Evolutionary conservation across 2,329 filamentous ascomycete genomes (phyloP).

Genomic region (Botrytis pseudocinerea): DNA sequence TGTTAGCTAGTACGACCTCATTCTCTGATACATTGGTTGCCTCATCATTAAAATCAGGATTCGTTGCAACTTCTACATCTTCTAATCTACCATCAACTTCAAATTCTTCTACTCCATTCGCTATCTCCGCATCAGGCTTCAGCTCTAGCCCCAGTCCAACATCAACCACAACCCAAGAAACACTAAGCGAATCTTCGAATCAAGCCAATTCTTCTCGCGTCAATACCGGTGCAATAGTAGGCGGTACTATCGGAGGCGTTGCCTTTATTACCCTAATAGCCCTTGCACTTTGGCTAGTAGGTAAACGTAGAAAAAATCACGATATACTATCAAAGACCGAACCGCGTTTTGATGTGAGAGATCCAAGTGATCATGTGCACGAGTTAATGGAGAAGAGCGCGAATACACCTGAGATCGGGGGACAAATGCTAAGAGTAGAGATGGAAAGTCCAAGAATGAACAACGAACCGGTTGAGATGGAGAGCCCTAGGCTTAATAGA

Average conservation of each 20-base stretch:
- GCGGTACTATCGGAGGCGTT: background rate
- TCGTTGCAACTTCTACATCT: too few species aligned
- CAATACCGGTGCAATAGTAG: background rate
- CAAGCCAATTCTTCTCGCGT: background rate
- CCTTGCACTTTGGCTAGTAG: background rate
- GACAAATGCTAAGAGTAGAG: background rate
- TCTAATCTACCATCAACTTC: background rate
- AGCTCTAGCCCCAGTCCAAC: background rate
- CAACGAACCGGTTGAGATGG: background rate
- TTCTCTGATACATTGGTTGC: background rate
- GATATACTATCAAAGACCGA: background rate
- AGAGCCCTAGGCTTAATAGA: background rate
- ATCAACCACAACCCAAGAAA: background rate
- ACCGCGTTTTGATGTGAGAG: background rate
- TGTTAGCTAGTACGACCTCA: background rate
- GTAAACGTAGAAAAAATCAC: background rate
- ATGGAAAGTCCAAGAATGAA: background rate
- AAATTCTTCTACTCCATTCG: background rate
- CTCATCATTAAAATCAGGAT: too few species aligned
- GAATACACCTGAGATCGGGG: background rate
- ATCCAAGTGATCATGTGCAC: background rate
- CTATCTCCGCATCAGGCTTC: background rate
- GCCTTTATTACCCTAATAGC: accelerated
- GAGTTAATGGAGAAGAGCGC: background rate
- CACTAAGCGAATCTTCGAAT: background rate